A percentile compares a stretch with the other conserved stretches of the same genome.
Evolutionary conservation across 2,329 filamentous ascomycete species (phyloP).

Genomic region (Phaeosphaeria sp.): DNA sequence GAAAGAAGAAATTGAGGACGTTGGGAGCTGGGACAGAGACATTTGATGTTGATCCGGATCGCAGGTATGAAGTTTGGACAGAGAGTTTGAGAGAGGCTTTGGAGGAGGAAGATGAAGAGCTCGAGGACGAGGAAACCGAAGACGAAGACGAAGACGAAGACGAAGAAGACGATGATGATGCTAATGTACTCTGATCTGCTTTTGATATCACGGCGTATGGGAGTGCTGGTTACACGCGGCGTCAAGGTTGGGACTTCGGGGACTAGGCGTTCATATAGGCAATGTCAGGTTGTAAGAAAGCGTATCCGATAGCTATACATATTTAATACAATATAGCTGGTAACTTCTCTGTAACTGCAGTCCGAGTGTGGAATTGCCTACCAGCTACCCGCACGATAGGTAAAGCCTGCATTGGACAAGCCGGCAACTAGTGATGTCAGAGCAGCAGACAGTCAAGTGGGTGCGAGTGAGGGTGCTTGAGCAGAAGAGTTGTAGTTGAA

Average conservation of each 20-base stretch:
- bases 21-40: slow-evolving; percentile 18
- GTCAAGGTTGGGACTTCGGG: background rate
- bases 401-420: too few relatives aligned
- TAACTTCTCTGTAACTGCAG: background rate
- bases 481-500: too few relatives aligned
- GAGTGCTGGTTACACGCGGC: background rate
- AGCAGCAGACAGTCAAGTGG: too few relatives aligned
- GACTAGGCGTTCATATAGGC: background rate
- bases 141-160: background rate
- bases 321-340: background rate
- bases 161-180: background rate
- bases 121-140: background rate
- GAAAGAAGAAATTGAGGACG: slow-evolving; percentile 7
- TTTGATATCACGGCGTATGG: background rate
- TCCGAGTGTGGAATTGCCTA: too few relatives aligned
- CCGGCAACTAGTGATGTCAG: too few relatives aligned
- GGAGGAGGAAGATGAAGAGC: slow-evolving; percentile 33
- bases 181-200: background rate
- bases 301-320: background rate
- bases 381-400: too few relatives aligned
- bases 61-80: slow-evolving; percentile 32
- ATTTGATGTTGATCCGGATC: slow-evolving; percentile 10
- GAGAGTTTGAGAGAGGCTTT: slow-evolving; percentile 26
- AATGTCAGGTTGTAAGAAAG: background rate
- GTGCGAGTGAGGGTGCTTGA: too few relatives aligned